Percentiles rank a stretch among this genome's conserved stretches.
Conservation (phyloP, 2,329 filamentous ascomycete genomes). For the Aureobasidium namibiae region DNA sequence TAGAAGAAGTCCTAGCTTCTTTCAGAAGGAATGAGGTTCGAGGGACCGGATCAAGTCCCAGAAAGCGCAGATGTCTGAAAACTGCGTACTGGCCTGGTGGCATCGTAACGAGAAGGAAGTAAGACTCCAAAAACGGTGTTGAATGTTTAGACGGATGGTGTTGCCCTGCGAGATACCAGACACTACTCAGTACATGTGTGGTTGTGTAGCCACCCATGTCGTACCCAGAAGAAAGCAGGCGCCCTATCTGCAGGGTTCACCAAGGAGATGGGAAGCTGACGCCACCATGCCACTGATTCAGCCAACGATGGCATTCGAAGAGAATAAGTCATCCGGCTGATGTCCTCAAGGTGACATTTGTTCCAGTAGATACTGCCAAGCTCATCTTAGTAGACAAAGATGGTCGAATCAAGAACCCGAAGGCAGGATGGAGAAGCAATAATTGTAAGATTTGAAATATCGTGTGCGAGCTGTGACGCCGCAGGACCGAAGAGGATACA, state of each 20-base stretch:
- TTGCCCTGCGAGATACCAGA: constrained; percentile 1
- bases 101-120: neutral
- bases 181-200: neutral
- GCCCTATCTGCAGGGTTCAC: constrained; percentile 8
- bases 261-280: constrained; percentile 2
- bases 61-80: neutral
- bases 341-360: neutral
- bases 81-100: neutral
- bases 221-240: constrained; percentile 7
- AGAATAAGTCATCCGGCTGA: neutral
- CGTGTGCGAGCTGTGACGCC: neutral
- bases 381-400: neutral
- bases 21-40: neutral
- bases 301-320: neutral
- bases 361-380: neutral
- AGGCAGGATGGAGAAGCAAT: neutral
- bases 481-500: neutral
- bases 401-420: neutral
- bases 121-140: constrained; percentile 3
- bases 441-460: neutral
- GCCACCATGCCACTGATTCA: constrained; percentile 7
- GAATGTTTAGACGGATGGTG: neutral
- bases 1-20: neutral
- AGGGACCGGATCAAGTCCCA: neutral
- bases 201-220: constrained; percentile 11